Base-by-base conservation (phyloP, 176 grass and related monocot species). In the Pharus latifolius region DNA sequence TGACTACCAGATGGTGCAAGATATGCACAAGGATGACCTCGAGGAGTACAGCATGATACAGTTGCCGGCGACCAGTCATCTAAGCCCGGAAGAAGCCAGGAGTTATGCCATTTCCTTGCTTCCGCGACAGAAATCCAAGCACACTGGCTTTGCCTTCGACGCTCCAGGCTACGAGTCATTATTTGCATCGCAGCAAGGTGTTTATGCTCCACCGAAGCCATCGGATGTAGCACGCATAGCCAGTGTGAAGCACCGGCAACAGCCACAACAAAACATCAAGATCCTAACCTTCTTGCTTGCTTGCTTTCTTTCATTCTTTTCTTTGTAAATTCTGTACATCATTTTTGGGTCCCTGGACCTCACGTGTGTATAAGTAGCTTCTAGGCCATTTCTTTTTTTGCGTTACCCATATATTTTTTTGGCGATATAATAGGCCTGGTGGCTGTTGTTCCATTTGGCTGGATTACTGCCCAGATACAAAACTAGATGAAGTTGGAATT, bases 151-250 rank as follows among this genome's bases (percentile, higher is more conserved):
- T 2, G 96, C 96, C 12, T 99, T 99, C 0, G 96, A 99, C 33
- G 94, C 96, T 3, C 96, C 96, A 0, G 96, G 96, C 13, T 99
- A 99, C 0, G 96, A 99, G 76, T 99, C 90, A 1, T 99, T 99
- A 70, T 99, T 99, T 3, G 96, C 90, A 10, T 88, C 90, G 0
- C 90, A 99, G 67, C 84, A 85, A 35, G 96, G 96, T 5, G 85
- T 95, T 11, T 49, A 43, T 28, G 90, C 84, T 45, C 90, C 79
- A 5, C 96, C 86, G 38, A 99, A 75, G 64, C 53, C 96, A 8
- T 95, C 87, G 96, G 96, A 99, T 32, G 82, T 99, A 16, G 96
- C 90, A 13, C 83, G 96, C 63, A 91, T 90, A 91, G 96, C 96
- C 20, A 99, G 96, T 60, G 75, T 91, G 79, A 99, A 82, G 63